Conservation (phyloP, 2,329 filamentous ascomycete genomes). For the Trichoderma atrobrunneum region DNA sequence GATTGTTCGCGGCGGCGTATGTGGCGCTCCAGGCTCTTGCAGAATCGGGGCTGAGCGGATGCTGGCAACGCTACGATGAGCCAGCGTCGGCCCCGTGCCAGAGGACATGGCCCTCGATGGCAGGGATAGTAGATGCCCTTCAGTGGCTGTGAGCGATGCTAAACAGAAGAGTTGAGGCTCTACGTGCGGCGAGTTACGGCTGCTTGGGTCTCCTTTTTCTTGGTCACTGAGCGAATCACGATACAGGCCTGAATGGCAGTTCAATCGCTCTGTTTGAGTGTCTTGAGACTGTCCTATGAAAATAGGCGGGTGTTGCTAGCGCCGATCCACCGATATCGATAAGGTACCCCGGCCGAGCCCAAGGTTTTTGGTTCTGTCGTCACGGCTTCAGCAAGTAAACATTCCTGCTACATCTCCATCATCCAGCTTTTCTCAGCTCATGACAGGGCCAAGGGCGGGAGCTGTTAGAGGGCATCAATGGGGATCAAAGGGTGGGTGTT, state of each 20-base stretch:
- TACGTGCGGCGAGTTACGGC: background rate
- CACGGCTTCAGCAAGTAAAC: constrained; percentile 22
- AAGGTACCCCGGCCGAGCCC: background rate
- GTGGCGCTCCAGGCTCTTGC: constrained; percentile 45
- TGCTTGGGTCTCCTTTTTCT: background rate
- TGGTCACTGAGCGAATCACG: background rate
- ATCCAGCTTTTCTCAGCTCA: background rate
- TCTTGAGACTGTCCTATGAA: background rate
- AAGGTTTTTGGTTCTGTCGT: constrained; percentile 24
- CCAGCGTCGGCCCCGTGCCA: constrained; percentile 42
- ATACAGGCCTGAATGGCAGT: background rate
- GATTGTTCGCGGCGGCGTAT: constrained; percentile 58
- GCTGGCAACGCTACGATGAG: constrained; percentile 58
- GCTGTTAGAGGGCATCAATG: constrained; percentile 42
- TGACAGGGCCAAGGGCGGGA: background rate
- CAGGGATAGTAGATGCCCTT: background rate
- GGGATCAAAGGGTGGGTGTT: constrained; percentile 61
- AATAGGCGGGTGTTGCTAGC: constrained; percentile 16
- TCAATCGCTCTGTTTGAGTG: background rate
- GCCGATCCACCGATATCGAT: constrained; percentile 30
- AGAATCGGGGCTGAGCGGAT: constrained; percentile 48
- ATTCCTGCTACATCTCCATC: background rate
- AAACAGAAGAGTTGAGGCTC: background rate
- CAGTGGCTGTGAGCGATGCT: background rate
- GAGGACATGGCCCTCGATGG: constrained; percentile 41